Base-by-base conservation (phyloP, 306 rosid genomes). In the Vachellia pachyceras region DNA sequence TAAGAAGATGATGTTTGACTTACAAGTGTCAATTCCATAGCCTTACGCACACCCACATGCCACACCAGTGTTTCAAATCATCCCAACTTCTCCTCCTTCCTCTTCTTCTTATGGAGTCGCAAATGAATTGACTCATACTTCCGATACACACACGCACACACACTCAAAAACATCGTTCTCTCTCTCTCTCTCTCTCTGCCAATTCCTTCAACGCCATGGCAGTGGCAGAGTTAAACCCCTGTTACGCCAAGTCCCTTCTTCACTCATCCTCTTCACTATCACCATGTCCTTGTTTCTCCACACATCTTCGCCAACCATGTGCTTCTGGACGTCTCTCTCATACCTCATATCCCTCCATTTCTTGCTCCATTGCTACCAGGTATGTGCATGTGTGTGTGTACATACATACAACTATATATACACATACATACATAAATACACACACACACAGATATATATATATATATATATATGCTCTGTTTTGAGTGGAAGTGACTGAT, bases 291-390 rank as follows among this genome's bases (percentile, higher is more conserved):
- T 86, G 58, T 68, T 84, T 88, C 40, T 79, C 72, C 73, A 58
- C 6, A 33, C 83, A 46, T 5, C 3, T 18, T n/a, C 13, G 3
- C 22, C 80, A 85, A n/a, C 83, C 82, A 40, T 80, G 80, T 75
- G 49, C 87, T 83, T 81, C 89, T 65, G 78, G 86, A 5, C 87
- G 85, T 0, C 69, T 82, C 79, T 82, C 75, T 33, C 84, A 75
- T 72, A 42, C 89, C n/a, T 87, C 64, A 14, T 80, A 60, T 10
- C 68, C 90, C n/a, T 49, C 66, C 63, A 84, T 95, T 77, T 86
- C 84, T 60, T 93, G 97, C 84, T 95, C 98, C 83, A 82, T 93
- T 75, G 90, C 94, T 20, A 92, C 92, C 20, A 95, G 88, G 99
- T 95, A 55, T 77, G 61, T 6, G 1, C 2, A 9, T 2, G 10